These are phyloP conservation scores for Cutaneotrichosporon sp. DNA, from an alignment of 1,284 basidiomycete species.

Conservation along the genomic window DNA sequence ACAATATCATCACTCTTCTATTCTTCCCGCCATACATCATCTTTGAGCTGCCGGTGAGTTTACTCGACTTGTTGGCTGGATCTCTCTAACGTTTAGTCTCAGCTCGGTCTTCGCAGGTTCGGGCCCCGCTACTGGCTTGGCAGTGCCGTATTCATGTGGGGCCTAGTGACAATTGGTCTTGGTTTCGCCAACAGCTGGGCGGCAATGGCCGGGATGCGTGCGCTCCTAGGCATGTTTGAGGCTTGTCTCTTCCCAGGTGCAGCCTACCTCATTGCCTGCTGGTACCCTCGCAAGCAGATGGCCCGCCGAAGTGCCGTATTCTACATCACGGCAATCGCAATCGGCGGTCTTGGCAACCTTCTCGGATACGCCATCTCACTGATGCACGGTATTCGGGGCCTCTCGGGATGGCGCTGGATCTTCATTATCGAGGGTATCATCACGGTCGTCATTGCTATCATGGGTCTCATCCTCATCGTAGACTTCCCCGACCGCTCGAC, in stretches of 20 bases:
- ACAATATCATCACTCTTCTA: constrained; percentile 47
- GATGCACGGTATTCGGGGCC: constrained; percentile 12
- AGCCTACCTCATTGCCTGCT: constrained; percentile 51
- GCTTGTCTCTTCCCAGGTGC: constrained; percentile 46
- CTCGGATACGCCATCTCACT: constrained; percentile 17
- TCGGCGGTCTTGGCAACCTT: constrained; percentile 25
- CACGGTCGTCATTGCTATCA: constrained; percentile 43
- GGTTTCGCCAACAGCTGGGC: constrained; percentile 45
- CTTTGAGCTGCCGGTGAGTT: constrained; percentile 36
- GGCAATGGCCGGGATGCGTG: constrained; percentile 49
- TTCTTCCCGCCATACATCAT: constrained; percentile 35
- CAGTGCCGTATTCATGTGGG: constrained; percentile 39
- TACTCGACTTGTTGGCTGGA: neutral
- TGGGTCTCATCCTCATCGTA: constrained; percentile 40
- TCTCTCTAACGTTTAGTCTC: constrained; percentile 6
- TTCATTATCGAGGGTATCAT: constrained; percentile 29
- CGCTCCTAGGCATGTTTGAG: constrained; percentile 51
- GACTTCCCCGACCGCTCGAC: constrained; percentile 56
- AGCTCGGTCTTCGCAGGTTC: constrained; percentile 30
- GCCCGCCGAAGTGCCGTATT: constrained; percentile 49
- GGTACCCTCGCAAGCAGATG: constrained; percentile 56
- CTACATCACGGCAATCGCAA: constrained; percentile 44
- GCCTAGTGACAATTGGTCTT: constrained; percentile 50
- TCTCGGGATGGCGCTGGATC: constrained; percentile 19
- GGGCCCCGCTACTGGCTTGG: constrained; percentile 21